Percentiles rank a stretch among this genome's conserved stretches.
phyloP scores from a whole-genome alignment of 2,329 filamentous ascomycete genomes.

The Daldinia sp. region DNA sequence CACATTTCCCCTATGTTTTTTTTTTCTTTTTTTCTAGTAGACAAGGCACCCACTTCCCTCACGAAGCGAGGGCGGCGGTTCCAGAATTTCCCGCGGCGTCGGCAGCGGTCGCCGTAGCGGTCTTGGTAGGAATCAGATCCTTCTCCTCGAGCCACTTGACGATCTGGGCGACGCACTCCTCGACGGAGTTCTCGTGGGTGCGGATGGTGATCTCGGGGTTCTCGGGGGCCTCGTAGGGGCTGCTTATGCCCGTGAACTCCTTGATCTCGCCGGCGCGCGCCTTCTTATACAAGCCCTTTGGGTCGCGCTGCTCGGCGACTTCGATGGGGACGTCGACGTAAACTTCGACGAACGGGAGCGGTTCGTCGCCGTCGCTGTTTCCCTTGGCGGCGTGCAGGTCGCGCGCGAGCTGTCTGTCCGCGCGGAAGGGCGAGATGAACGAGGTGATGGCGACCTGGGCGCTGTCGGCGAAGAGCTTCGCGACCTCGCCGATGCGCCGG shows the following conservation, averaged over 20 bases:
- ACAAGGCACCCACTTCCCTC: neutral
- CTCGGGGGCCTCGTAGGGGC: constrained; percentile 92
- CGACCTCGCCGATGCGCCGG: constrained; percentile 93
- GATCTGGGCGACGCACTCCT: constrained; percentile 90
- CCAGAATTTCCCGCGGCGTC: constrained; percentile 31
- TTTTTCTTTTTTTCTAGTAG: neutral
- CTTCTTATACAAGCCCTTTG: constrained; percentile 98
- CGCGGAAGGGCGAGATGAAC: constrained; percentile 95
- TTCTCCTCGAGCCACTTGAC: constrained; percentile 80
- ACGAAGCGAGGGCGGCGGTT: constrained; percentile 33
- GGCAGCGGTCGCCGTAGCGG: constrained; percentile 22
- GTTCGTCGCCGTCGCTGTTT: constrained; percentile 72
- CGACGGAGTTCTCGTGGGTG: constrained; percentile 84
- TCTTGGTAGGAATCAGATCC: constrained; percentile 63
- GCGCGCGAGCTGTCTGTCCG: constrained; percentile 85
- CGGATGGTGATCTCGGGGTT: constrained; percentile 88
- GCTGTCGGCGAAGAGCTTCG: constrained; percentile 94
- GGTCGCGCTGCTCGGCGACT: constrained; percentile 93
- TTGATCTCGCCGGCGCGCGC: constrained; percentile 93
- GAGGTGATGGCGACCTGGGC: constrained; percentile 90
- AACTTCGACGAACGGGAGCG: constrained; percentile 92
- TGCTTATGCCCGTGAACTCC: constrained; percentile 95
- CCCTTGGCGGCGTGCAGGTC: constrained; percentile 76
- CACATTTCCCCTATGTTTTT: neutral
- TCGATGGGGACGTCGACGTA: constrained; percentile 92